Percentiles rank a stretch among this genome's conserved stretches.
These are phyloP conservation scores for Pulveroboletus sp. DNA, from an alignment of 768 basidiomycete genomes.

Conservation along the genomic window DNA sequence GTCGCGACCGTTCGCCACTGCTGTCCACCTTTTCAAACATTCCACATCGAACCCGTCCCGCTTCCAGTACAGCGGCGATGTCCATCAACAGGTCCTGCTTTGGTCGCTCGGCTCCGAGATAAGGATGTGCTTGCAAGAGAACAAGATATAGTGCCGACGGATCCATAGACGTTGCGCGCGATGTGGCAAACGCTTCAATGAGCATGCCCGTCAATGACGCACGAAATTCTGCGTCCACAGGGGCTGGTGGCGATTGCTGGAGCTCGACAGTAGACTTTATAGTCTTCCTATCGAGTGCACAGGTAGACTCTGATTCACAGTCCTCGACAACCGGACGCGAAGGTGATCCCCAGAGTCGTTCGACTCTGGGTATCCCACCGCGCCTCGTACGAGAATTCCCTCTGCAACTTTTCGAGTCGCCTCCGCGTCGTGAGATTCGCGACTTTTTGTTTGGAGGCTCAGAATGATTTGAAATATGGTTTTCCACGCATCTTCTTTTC, in stretches of 20 bases:
- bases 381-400: background rate
- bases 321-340: conserved; percentile 3
- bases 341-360: conserved; percentile 8
- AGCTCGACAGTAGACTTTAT: background rate
- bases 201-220: conserved; percentile 61
- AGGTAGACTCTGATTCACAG: background rate
- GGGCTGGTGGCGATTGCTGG: background rate
- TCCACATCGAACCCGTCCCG: conserved; percentile 45
- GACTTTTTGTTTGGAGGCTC: conserved; percentile 23
- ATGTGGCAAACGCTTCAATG: conserved; percentile 68
- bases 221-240: conserved; percentile 25
- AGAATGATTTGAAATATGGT: background rate
- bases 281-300: conserved; percentile 4
- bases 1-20: conserved; percentile 49
- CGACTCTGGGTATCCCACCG: background rate
- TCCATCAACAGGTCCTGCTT: conserved; percentile 47
- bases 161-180: conserved; percentile 66
- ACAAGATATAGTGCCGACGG: conserved; percentile 50
- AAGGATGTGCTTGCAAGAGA: conserved; percentile 53
- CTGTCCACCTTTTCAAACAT: conserved; percentile 75
- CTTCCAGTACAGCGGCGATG: conserved; percentile 49
- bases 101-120: conserved; percentile 36
- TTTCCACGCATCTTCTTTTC: conserved; percentile 1
- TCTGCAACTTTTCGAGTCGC: background rate
- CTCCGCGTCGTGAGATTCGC: conserved; percentile 7